These are phyloP conservation scores for Puya raimondii DNA, from an alignment of 176 grass and related monocot genomes.

Conservation along the genomic window DNA sequence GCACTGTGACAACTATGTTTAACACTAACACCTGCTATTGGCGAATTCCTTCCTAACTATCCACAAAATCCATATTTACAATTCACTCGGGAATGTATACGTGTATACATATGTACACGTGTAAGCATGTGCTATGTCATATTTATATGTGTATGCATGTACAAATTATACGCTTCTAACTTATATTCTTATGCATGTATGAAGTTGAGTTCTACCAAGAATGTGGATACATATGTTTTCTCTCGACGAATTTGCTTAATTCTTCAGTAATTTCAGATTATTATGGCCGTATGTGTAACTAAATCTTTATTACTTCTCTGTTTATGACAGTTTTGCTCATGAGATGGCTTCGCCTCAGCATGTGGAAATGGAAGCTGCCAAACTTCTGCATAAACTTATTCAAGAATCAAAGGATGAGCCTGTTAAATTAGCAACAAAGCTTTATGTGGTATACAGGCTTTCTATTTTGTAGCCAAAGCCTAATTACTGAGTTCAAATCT, in stretches of 20 bases:
- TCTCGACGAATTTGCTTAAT: not conserved
- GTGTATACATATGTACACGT: too few relatives aligned
- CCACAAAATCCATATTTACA: too few relatives aligned
- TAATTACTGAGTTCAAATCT: not conserved
- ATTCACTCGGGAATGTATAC: too few relatives aligned
- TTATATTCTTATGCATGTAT: too few relatives aligned
- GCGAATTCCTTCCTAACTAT: too few relatives aligned
- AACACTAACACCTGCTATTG: too few relatives aligned
- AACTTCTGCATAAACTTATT: conserved; percentile 96
- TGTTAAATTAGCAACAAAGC: conserved; percentile 86
- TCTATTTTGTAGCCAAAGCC: not conserved
- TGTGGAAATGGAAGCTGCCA: conserved; percentile 93
- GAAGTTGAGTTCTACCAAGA: too few relatives aligned
- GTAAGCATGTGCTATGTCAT: too few relatives aligned
- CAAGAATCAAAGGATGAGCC: conserved; percentile 97
- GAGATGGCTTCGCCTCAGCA: conserved; percentile 81
- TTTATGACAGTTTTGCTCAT: conserved; percentile 23
- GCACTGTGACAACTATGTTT: too few relatives aligned
- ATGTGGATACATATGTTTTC: not conserved
- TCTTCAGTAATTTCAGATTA: not conserved
- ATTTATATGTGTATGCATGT: too few relatives aligned
- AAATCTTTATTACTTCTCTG: not conserved
- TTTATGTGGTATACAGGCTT: conserved; percentile 65
- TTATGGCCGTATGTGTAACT: conserved; percentile 6
- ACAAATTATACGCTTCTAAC: too few relatives aligned